Conservation (phyloP, 2,329 filamentous ascomycete genomes). For the Rutstroemia sp. region DNA sequence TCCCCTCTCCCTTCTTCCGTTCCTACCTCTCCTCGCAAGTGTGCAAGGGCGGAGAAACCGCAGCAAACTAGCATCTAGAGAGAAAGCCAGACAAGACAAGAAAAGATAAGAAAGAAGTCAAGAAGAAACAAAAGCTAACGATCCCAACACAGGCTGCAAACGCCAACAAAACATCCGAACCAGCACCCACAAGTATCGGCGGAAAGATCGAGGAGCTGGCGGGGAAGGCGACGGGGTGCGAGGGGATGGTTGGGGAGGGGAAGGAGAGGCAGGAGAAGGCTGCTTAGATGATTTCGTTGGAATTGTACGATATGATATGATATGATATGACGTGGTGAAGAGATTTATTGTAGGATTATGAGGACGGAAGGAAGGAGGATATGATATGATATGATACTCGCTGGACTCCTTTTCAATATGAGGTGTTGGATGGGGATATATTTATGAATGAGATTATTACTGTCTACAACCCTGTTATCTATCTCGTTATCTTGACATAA, state of each 20-base stretch:
- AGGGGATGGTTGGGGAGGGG: slow-evolving; percentile 62
- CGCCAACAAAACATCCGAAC: slow-evolving; percentile 9
- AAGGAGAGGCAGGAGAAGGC: slow-evolving; percentile 35
- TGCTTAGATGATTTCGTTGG: not conserved
- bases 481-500: too few relatives aligned
- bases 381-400: not conserved
- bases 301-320: not conserved
- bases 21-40: too few relatives aligned
- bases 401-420: too few relatives aligned
- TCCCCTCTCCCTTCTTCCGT: not conserved
- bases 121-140: not conserved
- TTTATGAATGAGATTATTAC: too few relatives aligned
- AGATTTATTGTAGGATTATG: not conserved
- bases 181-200: slow-evolving; percentile 16
- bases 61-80: too few relatives aligned
- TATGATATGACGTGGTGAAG: too few relatives aligned
- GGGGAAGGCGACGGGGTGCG: slow-evolving; percentile 56
- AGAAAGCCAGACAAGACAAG: too few relatives aligned
- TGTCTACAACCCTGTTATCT: too few relatives aligned
- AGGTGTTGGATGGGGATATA: too few relatives aligned
- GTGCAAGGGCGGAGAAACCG: too few relatives aligned
- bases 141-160: slow-evolving; percentile 9
- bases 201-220: slow-evolving; percentile 59
- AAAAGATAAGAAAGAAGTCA: not conserved
- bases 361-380: not conserved